phyloP scores from a whole-genome alignment of 257 asterid species.

The Thymus mandschuricus region DNA sequence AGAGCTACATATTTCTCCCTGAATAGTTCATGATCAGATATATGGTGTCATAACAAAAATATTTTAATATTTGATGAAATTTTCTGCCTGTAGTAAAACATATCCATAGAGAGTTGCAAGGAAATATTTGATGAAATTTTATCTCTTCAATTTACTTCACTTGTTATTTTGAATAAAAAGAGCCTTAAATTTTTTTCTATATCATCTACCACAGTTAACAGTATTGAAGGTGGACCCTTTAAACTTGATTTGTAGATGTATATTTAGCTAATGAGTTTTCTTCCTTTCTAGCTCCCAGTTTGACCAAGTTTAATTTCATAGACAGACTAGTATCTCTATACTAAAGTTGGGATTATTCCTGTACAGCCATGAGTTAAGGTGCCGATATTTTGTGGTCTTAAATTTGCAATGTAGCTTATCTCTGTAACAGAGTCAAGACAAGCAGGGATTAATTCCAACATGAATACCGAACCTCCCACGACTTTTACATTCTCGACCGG shows the following conservation, averaged over 20 bases:
- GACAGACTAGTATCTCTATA: conserved; percentile 10
- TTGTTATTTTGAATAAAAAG: conserved; percentile 18
- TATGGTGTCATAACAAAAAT: conserved; percentile 29
- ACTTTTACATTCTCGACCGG: conserved; percentile 19
- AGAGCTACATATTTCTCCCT: conserved; percentile 94
- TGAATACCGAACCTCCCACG: conserved; percentile 16
- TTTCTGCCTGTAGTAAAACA: background rate
- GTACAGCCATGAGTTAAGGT: conserved; percentile 4
- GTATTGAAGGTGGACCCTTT: conserved; percentile 1
- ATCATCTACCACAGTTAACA: conserved; percentile 1
- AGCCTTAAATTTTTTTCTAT: conserved; percentile 17
- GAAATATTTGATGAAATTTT: conserved; percentile 19
- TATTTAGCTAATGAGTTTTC: background rate
- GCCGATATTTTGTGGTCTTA: conserved; percentile 15
- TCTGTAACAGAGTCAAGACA: conserved; percentile 19
- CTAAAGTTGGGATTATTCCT: conserved; percentile 6
- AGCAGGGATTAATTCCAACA: background rate
- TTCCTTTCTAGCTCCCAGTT: conserved; percentile 10
- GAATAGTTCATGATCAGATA: conserved; percentile 42
- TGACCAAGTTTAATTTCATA: conserved; percentile 27
- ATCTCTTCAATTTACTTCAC: conserved; percentile 14
- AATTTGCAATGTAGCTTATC: conserved; percentile 14
- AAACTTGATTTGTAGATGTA: conserved; percentile 4
- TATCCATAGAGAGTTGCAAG: conserved; percentile 1
- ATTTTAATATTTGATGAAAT: conserved; percentile 4